Evolutionary conservation across 306 rosid species (phyloP).

Genomic region (Potentilla sterilis): DNA sequence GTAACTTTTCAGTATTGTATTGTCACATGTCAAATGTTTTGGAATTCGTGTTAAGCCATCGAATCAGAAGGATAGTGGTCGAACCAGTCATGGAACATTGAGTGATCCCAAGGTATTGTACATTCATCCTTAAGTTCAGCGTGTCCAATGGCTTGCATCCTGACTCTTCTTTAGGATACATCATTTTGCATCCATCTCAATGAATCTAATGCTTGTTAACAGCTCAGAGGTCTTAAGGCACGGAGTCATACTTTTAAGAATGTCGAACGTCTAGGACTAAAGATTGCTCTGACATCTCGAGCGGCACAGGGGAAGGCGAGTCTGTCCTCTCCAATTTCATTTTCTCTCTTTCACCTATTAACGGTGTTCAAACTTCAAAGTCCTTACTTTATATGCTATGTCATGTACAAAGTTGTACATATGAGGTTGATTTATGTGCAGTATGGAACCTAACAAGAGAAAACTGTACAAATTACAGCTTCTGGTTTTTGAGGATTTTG

Average conservation of each 20-base stretch:
- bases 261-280: slow-evolving; percentile 78
- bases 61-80: slow-evolving; percentile 63
- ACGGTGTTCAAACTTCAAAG: background rate
- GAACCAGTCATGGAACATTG: slow-evolving; percentile 80
- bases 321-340: slow-evolving; percentile 4
- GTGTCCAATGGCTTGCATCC: background rate
- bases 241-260: slow-evolving; percentile 90
- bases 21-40: background rate
- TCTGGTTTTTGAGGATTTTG: slow-evolving; percentile 82
- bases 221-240: slow-evolving; percentile 87
- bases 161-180: slow-evolving; percentile 5
- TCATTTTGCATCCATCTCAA: background rate
- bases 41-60: slow-evolving; percentile 49
- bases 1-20: background rate
- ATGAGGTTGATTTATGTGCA: background rate
- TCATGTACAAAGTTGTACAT: background rate
- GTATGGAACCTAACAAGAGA: slow-evolving; percentile 18
- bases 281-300: slow-evolving; percentile 80
- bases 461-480: slow-evolving; percentile 49
- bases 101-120: slow-evolving; percentile 75
- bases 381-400: background rate
- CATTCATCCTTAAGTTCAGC: slow-evolving; percentile 22
- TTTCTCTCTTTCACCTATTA: slow-evolving; percentile 3
- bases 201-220: slow-evolving; percentile 35
- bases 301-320: slow-evolving; percentile 98